Evolutionary conservation across 305 asterid genomes (phyloP).

Genomic region (Fraxinus baroniana): DNA sequence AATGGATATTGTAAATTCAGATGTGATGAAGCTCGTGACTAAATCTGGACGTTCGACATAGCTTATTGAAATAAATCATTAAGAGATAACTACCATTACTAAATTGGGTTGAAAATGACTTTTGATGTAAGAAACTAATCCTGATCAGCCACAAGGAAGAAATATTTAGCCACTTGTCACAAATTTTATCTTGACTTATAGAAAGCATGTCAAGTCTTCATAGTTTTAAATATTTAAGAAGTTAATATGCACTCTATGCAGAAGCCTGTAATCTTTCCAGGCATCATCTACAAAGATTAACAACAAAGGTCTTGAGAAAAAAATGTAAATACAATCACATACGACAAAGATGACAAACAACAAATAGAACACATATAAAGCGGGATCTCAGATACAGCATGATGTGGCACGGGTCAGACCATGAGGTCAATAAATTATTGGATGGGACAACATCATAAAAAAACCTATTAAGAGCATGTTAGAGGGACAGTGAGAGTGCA

Average conservation of each 20-base stretch:
- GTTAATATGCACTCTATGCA: background rate
- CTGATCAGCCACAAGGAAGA: background rate
- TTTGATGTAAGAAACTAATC: background rate
- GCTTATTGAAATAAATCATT: background rate
- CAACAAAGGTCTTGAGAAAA: background rate
- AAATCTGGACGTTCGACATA: background rate
- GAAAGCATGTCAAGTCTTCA: background rate
- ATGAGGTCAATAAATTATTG: background rate
- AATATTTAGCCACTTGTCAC: background rate
- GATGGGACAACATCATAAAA: background rate
- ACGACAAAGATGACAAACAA: background rate
- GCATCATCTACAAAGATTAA: background rate
- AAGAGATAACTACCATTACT: background rate
- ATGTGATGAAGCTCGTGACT: background rate
- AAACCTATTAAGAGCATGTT: background rate
- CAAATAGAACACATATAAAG: background rate
- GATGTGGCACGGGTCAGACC: background rate
- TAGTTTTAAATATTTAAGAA: background rate
- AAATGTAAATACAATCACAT: background rate
- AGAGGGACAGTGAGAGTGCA: background rate
- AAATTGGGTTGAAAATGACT: background rate
- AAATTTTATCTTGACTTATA: slow-evolving; percentile 1
- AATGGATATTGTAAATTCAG: background rate
- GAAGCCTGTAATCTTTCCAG: background rate
- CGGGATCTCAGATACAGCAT: background rate